Evolutionary conservation across 208 protist species (phyloP), one percentile per base, ranked within the genome.

Genomic region (Crithidia expoeki): DNA sequence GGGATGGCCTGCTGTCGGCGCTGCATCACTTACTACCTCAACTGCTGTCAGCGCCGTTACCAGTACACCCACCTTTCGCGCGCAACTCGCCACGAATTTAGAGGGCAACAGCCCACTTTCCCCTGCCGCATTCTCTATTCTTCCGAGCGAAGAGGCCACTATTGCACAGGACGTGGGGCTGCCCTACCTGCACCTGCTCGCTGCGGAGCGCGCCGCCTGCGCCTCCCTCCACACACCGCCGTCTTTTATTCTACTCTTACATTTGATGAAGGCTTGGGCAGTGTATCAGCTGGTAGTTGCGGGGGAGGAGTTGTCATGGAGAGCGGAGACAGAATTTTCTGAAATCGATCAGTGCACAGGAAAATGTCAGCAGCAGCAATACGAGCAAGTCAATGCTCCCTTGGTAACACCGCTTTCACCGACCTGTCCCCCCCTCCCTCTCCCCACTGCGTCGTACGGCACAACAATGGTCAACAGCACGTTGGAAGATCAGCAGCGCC

Each of bases 131-230:
- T 76, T 68, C 25, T 30, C 62, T 1, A 64, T 76, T 33, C 33
- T 60, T 63, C 65, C 57, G 16, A 58, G 72, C 63, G 74, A 79
- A 28, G 76, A 71, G 23, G 61, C 61, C 61, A 68, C 46, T 16
- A 65, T 81, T 14, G 77, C 72, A 32, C 82, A 84, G 56, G 81
- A 89, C 55, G 86, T 89, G 34, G 86, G 86, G 6, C 72, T 92
- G 7, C 79, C 86, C 6, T 87, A 89, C 62, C 75, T 74, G 21
- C 86, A 92, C 52, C 57, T 92, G 19, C 66, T 78, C 23, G 81
- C 84, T 2, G 86, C 86, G 10, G 86, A 87, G 65, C 44, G 44
- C 12, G 76, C 73, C 4, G 60, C 75, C 9, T 65, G 70, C 49
- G 59, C 71, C 34, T 63, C 66, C 23, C 49, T 75, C 28, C 69